Conservation (phyloP, 331 rosid species). For the Stylosanthes scabra region DNA sequence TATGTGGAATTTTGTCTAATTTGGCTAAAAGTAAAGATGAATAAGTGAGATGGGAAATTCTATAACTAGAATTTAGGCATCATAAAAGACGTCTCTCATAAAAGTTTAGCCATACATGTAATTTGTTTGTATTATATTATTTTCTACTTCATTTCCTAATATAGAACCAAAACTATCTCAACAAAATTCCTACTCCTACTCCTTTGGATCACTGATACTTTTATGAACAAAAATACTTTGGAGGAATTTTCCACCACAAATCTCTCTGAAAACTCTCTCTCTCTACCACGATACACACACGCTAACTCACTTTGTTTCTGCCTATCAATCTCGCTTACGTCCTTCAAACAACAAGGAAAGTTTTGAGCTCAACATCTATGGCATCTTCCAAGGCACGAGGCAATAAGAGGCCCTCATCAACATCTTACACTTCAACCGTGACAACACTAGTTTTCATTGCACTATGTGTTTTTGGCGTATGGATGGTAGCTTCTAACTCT, state of each 20-base stretch:
- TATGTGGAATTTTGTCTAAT: too few relatives aligned
- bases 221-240: slow-evolving; percentile 9
- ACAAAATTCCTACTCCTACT: slow-evolving; percentile 63
- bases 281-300: neutral
- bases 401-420: slow-evolving; percentile 60
- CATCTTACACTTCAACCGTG: slow-evolving; percentile 63
- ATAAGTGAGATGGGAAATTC: too few relatives aligned
- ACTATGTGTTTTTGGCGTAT: slow-evolving; percentile 64
- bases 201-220: slow-evolving; percentile 65
- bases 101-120: too few relatives aligned
- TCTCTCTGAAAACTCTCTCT: neutral
- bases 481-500: slow-evolving; percentile 72
- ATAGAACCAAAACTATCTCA: slow-evolving; percentile 12
- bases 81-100: too few relatives aligned
- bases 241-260: slow-evolving; percentile 33
- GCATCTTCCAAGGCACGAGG: slow-evolving; percentile 58
- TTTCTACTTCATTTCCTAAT: neutral
- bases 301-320: neutral
- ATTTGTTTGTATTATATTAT: too few relatives aligned
- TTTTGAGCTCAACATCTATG: slow-evolving; percentile 39
- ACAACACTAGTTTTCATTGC: slow-evolving; percentile 62
- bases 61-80: too few relatives aligned
- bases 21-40: too few relatives aligned
- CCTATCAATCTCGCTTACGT: slow-evolving; percentile 1
- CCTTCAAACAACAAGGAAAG: neutral